These are phyloP conservation scores for Alternaria burnsii DNA, from an alignment of 2,329 filamentous ascomycete species.

Conservation along the genomic window DNA sequence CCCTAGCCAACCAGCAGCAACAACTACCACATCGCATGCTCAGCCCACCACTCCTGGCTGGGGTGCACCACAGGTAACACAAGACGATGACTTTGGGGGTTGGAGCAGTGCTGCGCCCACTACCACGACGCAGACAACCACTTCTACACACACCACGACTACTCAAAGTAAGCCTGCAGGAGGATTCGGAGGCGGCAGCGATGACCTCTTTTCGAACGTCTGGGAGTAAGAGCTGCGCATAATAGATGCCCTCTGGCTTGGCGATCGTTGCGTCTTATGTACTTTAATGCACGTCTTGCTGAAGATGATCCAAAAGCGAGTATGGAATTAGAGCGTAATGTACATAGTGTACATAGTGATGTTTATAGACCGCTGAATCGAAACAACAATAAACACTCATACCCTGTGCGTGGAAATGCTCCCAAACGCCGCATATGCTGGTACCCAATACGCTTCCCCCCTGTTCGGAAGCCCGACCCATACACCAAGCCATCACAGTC, in stretches of 20 bases:
- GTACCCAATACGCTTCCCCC: neutral
- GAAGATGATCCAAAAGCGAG: neutral
- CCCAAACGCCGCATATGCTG: conserved; percentile 7
- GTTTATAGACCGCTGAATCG: conserved; percentile 12
- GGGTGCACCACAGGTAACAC: conserved; percentile 70
- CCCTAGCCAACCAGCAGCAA: conserved; percentile 58
- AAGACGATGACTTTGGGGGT: conserved; percentile 95
- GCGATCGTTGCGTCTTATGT: neutral
- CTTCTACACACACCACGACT: conserved; percentile 34
- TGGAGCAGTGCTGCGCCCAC: conserved; percentile 80
- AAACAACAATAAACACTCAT: neutral
- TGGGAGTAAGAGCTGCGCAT: conserved; percentile 70
- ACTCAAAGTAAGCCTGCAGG: conserved; percentile 59
- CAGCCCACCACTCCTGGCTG: conserved; percentile 61
- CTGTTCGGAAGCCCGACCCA: neutral
- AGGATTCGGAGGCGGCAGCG: conserved; percentile 64
- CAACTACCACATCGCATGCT: conserved; percentile 47
- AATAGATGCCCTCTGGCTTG: neutral
- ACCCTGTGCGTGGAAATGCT: neutral
- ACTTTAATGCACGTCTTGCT: neutral
- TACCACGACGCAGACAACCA: conserved; percentile 58
- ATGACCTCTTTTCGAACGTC: conserved; percentile 95
- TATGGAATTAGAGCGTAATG: neutral
- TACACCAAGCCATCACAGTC: neutral
- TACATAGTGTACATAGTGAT: conserved; percentile 8